Base-by-base conservation (phyloP, 352 stramenopile species). In the Pythium apleroticum region DNA sequence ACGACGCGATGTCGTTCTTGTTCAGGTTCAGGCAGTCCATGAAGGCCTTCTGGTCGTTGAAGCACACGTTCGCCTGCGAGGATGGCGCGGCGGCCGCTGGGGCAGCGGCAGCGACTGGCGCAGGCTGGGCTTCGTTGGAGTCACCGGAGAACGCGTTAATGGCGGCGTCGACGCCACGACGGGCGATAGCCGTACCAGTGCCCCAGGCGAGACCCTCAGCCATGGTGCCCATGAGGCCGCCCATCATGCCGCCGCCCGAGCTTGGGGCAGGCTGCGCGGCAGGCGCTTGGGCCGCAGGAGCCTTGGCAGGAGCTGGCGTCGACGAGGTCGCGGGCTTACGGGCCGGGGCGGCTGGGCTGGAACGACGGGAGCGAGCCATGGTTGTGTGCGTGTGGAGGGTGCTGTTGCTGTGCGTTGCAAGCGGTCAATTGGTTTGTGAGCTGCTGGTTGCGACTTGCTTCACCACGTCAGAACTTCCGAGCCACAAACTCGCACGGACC, bases 141-240 rank as follows among this genome's bases (percentile, higher is more conserved):
- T 78, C 77, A 33, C 25, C 49, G 8, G 35, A 52, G 30, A 96
- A 88, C 45, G 81, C 84, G 66, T 91, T 75, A 12, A 80, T 68
- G 22, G 77, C 84, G 31, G 85, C 75, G 69, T 86, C 75, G 43
- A 94, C 87, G 14, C 80, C 93, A 57, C 87, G 89, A 57, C 98
- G 96, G 27, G 96, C 97, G 68, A 99, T 97, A 37, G 96, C 93
- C 27, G 86, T 98, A 71, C 96, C 97, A 15, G 94, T 98, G 68
- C 97, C 97, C 73, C 98, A 99, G 7, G 96, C 96, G 83, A 99
- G 98, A 60, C 97, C 96, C 67, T 99, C 92, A 0, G 89, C 94
- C 70, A 99, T 97, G 19, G 95, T 98, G 60, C 89, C 93, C 52
- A 96, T 78, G 58, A 99, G 91, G 17, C 95, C 95, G 24, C 87